Conservation (phyloP, 768 basidiomycete species). For the Coprinopsis strossmayeri region DNA sequence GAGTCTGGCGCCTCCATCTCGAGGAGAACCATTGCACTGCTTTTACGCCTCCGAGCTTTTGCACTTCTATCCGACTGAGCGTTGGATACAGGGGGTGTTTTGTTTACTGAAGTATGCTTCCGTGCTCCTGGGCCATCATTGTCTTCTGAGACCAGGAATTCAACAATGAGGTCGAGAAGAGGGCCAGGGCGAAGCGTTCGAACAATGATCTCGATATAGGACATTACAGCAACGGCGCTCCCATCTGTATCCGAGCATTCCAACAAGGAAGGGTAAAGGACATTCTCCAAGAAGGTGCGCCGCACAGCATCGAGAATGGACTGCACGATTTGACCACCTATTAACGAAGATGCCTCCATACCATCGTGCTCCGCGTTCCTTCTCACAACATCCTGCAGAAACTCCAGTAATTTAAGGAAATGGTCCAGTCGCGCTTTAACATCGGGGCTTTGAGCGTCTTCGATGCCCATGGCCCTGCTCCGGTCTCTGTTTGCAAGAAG, state of each 20-base stretch:
- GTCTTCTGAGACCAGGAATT: slow-evolving; percentile 82
- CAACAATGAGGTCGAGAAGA: slow-evolving; percentile 64
- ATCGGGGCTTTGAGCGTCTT: slow-evolving; percentile 67
- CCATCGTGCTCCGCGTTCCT: slow-evolving; percentile 49
- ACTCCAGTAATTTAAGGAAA: slow-evolving; percentile 86
- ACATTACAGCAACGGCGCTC: slow-evolving; percentile 94
- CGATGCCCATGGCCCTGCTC: slow-evolving; percentile 58
- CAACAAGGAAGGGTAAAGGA: slow-evolving; percentile 86
- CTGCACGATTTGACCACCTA: slow-evolving; percentile 77
- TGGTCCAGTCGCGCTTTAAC: slow-evolving; percentile 80
- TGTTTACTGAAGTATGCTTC: slow-evolving; percentile 36
- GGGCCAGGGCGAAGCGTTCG: slow-evolving; percentile 63
- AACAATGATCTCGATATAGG: slow-evolving; percentile 87
- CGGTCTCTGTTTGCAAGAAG: slow-evolving; percentile 42
- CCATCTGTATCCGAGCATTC: slow-evolving; percentile 92
- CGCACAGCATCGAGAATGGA: slow-evolving; percentile 80
- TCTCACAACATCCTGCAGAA: slow-evolving; percentile 81
- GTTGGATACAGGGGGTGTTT: slow-evolving; percentile 25
- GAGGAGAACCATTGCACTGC: slow-evolving; percentile 86
- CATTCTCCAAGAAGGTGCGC: slow-evolving; percentile 85
- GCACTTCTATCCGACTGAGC: slow-evolving; percentile 26
- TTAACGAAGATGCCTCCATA: slow-evolving; percentile 54
- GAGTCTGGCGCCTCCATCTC: slow-evolving; percentile 78
- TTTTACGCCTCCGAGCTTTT: slow-evolving; percentile 61
- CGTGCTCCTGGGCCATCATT: slow-evolving; percentile 51